Percentiles rank a stretch among this genome's conserved stretches.
Conservation (phyloP, 352 stramenopile genomes). For the Globisporangium echinulatum region DNA sequence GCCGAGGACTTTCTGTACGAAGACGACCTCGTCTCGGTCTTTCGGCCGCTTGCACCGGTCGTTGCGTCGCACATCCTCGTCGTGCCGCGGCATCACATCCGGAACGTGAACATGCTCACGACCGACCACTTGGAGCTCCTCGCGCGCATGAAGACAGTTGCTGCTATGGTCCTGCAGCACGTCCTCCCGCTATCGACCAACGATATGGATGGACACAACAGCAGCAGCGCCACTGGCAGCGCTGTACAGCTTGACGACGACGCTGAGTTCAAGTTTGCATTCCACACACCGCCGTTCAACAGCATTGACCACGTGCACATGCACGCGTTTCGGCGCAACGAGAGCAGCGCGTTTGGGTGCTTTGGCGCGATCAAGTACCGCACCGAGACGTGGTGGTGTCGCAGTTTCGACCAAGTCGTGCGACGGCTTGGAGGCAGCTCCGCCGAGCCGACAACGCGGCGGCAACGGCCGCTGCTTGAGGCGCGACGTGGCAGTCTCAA, state of each 20-base stretch:
- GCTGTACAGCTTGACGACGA: slow-evolving; percentile 22
- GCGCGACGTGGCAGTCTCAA: not conserved
- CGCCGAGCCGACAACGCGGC: not conserved
- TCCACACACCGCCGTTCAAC: slow-evolving; percentile 85
- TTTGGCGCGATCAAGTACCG: slow-evolving; percentile 80
- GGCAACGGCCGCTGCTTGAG: not conserved
- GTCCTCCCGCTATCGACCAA: slow-evolving; percentile 5
- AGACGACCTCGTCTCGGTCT: slow-evolving; percentile 70
- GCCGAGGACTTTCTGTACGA: slow-evolving; percentile 77
- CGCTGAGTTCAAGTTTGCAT: slow-evolving; percentile 55
- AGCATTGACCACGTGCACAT: slow-evolving; percentile 89
- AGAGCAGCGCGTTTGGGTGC: slow-evolving; percentile 48
- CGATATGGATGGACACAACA: not conserved
- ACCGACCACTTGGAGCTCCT: slow-evolving; percentile 51
- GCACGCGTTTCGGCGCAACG: slow-evolving; percentile 69
- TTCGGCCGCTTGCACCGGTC: slow-evolving; percentile 63
- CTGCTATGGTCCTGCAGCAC: slow-evolving; percentile 34
- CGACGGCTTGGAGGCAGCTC: slow-evolving; percentile 22
- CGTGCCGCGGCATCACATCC: slow-evolving; percentile 76
- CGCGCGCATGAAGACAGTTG: slow-evolving; percentile 62
- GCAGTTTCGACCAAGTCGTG: slow-evolving; percentile 71
- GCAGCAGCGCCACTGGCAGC: not conserved
- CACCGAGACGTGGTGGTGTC: slow-evolving; percentile 85
- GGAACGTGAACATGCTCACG: slow-evolving; percentile 80
- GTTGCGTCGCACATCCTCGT: slow-evolving; percentile 75